Conservation (phyloP, 805 yeast species). For the Myxozyma nipponensis region DNA sequence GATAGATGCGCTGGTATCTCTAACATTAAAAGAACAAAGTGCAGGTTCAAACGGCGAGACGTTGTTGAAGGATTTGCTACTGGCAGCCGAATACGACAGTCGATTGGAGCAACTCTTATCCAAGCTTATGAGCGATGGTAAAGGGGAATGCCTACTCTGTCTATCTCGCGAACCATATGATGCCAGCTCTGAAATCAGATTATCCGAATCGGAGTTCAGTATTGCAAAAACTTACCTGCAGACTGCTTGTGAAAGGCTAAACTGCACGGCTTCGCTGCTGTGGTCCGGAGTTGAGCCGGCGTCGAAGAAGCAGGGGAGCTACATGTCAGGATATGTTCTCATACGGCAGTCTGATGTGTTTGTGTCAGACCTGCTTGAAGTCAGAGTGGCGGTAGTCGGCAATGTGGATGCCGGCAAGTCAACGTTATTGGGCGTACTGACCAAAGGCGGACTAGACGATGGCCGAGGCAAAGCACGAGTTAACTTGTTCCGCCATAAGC, state of each 20-base stretch:
- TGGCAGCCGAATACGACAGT: neutral
- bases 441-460: constrained; percentile 29
- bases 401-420: constrained; percentile 30
- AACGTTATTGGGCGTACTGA: constrained; percentile 25
- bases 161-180: constrained; percentile 15
- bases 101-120: constrained; percentile 1
- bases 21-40: constrained; percentile 8
- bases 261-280: constrained; percentile 8
- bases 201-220: constrained; percentile 13
- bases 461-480: constrained; percentile 30
- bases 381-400: constrained; percentile 29
- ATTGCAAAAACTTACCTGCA: constrained; percentile 10
- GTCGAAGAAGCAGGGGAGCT: neutral
- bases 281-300: neutral
- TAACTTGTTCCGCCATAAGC: constrained; percentile 26
- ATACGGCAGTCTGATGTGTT: constrained; percentile 9
- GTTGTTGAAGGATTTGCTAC: constrained; percentile 11
- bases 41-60: neutral
- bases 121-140: constrained; percentile 14
- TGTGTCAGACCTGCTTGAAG: constrained; percentile 24
- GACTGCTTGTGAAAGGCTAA: constrained; percentile 8
- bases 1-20: constrained; percentile 18
- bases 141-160: constrained; percentile 21
- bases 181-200: constrained; percentile 1
- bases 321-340: constrained; percentile 10